These are phyloP conservation scores for Maudiozyma saulgeensis DNA, from an alignment of 805 yeast genomes.

Conservation along the genomic window DNA sequence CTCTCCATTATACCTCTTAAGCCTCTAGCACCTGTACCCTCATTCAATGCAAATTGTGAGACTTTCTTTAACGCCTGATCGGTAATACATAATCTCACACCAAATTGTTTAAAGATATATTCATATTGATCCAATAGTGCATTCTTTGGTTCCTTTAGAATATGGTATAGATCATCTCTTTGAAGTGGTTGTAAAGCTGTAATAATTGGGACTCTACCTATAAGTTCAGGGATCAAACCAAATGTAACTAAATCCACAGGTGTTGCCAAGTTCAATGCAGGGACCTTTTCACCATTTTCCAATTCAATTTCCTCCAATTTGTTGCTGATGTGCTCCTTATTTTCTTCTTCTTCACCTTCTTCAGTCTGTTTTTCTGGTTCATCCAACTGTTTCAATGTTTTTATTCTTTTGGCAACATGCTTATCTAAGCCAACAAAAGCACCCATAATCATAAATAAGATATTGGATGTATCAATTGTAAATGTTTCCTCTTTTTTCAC, in stretches of 20 bases:
- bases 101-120: conserved; percentile 44
- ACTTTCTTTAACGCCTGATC: conserved; percentile 38
- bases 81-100: conserved; percentile 42
- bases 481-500: conserved; percentile 35
- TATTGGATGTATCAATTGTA: conserved; percentile 46
- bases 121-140: conserved; percentile 45
- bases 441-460: conserved; percentile 49
- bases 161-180: conserved; percentile 37
- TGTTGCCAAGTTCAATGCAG: conserved; percentile 38
- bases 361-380: not conserved
- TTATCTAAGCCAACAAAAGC: conserved; percentile 53
- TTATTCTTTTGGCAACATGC: conserved; percentile 35
- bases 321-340: conserved; percentile 10
- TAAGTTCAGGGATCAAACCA: conserved; percentile 51
- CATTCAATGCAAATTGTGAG: conserved; percentile 39
- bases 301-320: conserved; percentile 31
- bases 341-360: conserved; percentile 5
- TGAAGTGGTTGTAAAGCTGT: conserved; percentile 41
- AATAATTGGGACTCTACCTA: conserved; percentile 50
- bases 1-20: conserved; percentile 47
- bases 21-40: conserved; percentile 57
- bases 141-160: conserved; percentile 46
- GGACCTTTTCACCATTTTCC: conserved; percentile 30
- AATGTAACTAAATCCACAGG: conserved; percentile 42
- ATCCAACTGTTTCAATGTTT: conserved; percentile 17